Evolutionary conservation across 148 eudicot species (phyloP), one percentile per base, ranked within the genome.

Genomic region (Mesembryanthemum crystallinum): DNA sequence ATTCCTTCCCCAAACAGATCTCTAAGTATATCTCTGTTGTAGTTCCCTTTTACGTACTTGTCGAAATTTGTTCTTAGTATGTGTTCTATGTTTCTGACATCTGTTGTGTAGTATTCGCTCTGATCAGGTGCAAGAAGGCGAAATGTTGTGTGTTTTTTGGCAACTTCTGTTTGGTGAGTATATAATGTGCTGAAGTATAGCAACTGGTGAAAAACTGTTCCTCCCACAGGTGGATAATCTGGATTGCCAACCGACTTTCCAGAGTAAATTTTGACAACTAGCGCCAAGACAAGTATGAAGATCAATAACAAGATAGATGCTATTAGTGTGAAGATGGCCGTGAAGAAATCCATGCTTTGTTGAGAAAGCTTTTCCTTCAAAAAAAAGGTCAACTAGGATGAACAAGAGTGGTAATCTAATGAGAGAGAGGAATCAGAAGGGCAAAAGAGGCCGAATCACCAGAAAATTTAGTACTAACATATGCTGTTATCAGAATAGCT

Each of bases 1-100:
- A 93, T 93, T 52, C 98, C 98, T 15, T 86, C 67, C 14, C 98
- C 98, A 82, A 93, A 86, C 83, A 93, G 52, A 76, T 89, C 98
- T 2, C 47, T 60, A 9, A 80, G 42, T 12, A 83, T 79, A 12
- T 83, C 89, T 37, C 64, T 69, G 28, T 79, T 81, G 24, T 81
- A 71, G 57, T 73, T 23, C 0, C 96, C 92, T 80, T 90, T 94
- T 0, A 75, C 73, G 66, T 94, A 94, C 37, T 79, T 90, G 13
- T 83, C 80, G 63, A 91, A 94, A 32, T 78, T 87, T 20, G 88
- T 77, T 69, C 86, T 91, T 14, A 94, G 88, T 63, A 94, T 85
- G 73, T 92, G 87, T 67, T 91, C 97, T 28, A 90, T 73, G 73
- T 90, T 94, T 71, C 82, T 20, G 0, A 81, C 72, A 75, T 94